phyloP scores from a whole-genome alignment of 2,329 filamentous ascomycete species.

The Fusarium xyrophilum region DNA sequence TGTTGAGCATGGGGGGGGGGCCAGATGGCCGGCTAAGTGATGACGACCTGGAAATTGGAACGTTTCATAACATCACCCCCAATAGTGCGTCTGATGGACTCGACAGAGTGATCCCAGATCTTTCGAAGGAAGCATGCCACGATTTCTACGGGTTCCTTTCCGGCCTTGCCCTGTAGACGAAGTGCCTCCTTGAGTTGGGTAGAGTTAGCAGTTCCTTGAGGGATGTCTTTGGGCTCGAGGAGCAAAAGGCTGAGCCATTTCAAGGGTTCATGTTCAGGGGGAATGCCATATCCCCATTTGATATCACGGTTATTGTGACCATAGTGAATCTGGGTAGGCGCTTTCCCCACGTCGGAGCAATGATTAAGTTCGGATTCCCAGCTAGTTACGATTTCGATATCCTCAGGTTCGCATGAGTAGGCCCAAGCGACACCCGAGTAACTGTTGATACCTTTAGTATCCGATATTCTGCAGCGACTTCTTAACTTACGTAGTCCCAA shows the following conservation, averaged over 20 bases:
- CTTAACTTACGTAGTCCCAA: slow-evolving; percentile 53
- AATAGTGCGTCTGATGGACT: slow-evolving; percentile 37
- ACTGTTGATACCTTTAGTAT: no score
- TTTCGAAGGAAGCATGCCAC: no score
- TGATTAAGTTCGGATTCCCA: slow-evolving; percentile 39
- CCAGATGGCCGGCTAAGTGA: slow-evolving; percentile 57
- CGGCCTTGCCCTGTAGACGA: no score
- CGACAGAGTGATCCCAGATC: slow-evolving; percentile 24
- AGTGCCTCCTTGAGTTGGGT: no score
- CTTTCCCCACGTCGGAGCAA: slow-evolving; percentile 46
- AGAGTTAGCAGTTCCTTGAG: no score
- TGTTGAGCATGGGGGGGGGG: slow-evolving; percentile 47
- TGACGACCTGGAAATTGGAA: slow-evolving; percentile 46
- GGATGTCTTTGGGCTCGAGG: no score
- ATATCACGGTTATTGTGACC: fast-evolving
- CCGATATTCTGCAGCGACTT: no score
- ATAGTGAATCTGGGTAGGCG: slow-evolving; percentile 40
- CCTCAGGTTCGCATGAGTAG: slow-evolving; percentile 35
- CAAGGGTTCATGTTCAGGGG: neutral
- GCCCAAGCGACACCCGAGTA: slow-evolving; percentile 49
- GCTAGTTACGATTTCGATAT: slow-evolving; percentile 43
- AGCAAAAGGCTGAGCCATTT: no score
- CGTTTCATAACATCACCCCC: slow-evolving; percentile 27
- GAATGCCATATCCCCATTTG: slow-evolving; percentile 47
- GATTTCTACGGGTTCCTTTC: no score